Conservation (phyloP, 768 basidiomycete species). For the Tulasnella sp. region DNA sequence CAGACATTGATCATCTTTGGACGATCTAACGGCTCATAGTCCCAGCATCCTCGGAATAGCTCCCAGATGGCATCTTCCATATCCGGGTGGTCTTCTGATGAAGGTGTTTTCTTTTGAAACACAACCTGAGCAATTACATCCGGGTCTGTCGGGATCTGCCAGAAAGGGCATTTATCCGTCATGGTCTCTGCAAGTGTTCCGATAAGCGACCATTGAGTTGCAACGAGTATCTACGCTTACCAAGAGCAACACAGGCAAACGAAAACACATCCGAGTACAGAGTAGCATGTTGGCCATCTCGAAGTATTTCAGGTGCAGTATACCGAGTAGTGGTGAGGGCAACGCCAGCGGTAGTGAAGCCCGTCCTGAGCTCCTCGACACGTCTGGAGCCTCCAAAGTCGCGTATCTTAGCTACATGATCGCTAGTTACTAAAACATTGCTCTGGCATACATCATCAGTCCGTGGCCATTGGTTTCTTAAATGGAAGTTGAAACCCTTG, state of each 20-base stretch:
- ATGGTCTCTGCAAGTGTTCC: background rate
- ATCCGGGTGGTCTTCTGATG: background rate
- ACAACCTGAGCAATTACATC: background rate
- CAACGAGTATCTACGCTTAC: background rate
- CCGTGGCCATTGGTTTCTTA: no score
- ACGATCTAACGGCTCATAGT: background rate
- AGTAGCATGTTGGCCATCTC: background rate
- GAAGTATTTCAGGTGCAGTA: background rate
- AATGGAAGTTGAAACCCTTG: background rate
- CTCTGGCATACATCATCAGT: background rate
- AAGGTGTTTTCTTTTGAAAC: background rate
- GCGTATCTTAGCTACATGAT: background rate
- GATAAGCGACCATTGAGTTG: background rate
- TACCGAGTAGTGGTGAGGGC: background rate
- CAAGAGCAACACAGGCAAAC: conserved; percentile 12
- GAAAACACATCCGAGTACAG: background rate
- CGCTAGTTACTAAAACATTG: background rate
- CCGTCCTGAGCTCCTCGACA: background rate
- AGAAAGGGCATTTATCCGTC: background rate
- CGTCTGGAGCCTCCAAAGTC: background rate
- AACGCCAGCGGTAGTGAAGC: background rate
- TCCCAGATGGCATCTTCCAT: background rate
- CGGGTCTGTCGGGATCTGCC: background rate
- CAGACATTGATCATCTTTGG: background rate
- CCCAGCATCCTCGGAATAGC: background rate